Evolutionary conservation across 1,139 yeast genomes (phyloP), one percentile per base, ranked within the genome.

Genomic region (Yamadazyma songkhlaensis): DNA sequence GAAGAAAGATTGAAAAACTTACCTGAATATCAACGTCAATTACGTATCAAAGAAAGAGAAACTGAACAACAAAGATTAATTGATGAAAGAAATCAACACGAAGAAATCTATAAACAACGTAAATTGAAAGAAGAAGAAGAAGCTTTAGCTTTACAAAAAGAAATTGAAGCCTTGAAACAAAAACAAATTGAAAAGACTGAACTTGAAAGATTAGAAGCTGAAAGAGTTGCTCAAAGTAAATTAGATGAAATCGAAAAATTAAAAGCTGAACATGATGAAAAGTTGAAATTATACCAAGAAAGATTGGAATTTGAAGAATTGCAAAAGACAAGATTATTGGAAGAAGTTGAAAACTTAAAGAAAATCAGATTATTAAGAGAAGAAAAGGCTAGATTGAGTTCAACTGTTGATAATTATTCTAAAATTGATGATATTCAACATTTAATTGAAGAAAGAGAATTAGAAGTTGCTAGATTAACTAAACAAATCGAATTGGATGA

Each of bases 291-390:
- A 36, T 61, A 53, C 48, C 55, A 55, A 46, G 54, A 60, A 36
- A 56, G 62, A 42, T 54, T 63, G 38, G 65, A 59, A 33, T 60
- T 59, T 36, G 72, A 66, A 49, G 67, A 61, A 39, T 49, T 62
- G 36, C 67, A 64, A 51, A 65, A 60, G 45, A 44, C 52, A 21
- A 58, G 71, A 45, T 54, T 65, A 34, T 42, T 58, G 38, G 70
- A 63, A 41, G 72, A 66, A 48, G 68, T 65, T 41, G 67, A 56
- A 30, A 63, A 64, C 46, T 60, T 65, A 57, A 62, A 62, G 47
- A 63, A 64, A 40, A 64, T 66, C 41, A 55, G 61, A 42, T 57
- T 59, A 35, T 62, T 66, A 46, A 61, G 69, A 49, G 71, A 62
- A 51, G 70, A 66, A 42, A 65, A 62, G 46, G 59, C 59, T 4